phyloP scores from a whole-genome alignment of 805 yeast species.

The Candida tallmaniae region DNA sequence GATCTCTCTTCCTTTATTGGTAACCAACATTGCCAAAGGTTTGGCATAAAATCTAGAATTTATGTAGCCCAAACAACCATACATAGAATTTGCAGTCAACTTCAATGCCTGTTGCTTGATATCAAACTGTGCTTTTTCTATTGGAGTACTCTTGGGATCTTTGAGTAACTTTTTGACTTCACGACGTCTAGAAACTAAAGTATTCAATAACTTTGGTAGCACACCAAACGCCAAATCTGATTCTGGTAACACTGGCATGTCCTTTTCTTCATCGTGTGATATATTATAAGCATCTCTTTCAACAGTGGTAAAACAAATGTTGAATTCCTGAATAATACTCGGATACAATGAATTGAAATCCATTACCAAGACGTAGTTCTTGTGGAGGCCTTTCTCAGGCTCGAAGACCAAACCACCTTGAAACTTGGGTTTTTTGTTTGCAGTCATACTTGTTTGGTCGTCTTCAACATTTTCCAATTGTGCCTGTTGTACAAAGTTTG shows the following conservation, averaged over 20 bases:
- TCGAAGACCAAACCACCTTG: slow-evolving; percentile 96
- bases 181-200: slow-evolving; percentile 84
- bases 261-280: slow-evolving; percentile 49
- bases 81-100: slow-evolving; percentile 98
- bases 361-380: slow-evolving; percentile 87
- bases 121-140: slow-evolving; percentile 80
- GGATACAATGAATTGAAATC: slow-evolving; percentile 98
- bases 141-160: slow-evolving; percentile 57
- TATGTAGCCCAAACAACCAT: slow-evolving; percentile 94
- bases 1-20: slow-evolving; percentile 93
- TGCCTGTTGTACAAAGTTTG: slow-evolving; percentile 31
- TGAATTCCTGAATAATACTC: slow-evolving; percentile 93
- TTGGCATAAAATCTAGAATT: slow-evolving; percentile 92
- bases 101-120: slow-evolving; percentile 94
- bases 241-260: slow-evolving; percentile 66
- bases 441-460: slow-evolving; percentile 46
- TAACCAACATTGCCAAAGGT: slow-evolving; percentile 92
- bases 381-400: slow-evolving; percentile 92
- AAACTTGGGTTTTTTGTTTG: slow-evolving; percentile 65
- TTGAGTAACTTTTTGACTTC: slow-evolving; percentile 86
- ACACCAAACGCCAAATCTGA: slow-evolving; percentile 65
- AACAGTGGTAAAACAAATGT: slow-evolving; percentile 95
- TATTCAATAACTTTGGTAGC: slow-evolving; percentile 76
- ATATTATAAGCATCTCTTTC: slow-evolving; percentile 51
- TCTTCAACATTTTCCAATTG: slow-evolving; percentile 32